A percentile compares a stretch with the other conserved stretches of the same genome.
These are phyloP conservation scores for Lentinus brumalis DNA, from an alignment of 768 basidiomycete species.

Conservation along the genomic window DNA sequence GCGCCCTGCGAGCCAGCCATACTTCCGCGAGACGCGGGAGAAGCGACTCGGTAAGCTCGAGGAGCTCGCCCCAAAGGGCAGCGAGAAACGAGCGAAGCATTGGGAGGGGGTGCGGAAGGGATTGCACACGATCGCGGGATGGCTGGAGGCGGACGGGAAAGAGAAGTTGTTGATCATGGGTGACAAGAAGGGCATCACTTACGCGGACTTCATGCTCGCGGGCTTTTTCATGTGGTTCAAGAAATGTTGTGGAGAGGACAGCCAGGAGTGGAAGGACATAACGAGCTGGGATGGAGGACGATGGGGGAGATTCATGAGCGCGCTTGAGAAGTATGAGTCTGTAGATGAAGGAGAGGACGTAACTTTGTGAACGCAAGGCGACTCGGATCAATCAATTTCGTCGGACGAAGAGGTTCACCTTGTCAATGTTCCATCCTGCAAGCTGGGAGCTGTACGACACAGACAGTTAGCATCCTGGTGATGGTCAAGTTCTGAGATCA, in stretches of 20 bases:
- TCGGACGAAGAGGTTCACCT: too few species aligned
- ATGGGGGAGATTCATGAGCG: constrained; percentile 38
- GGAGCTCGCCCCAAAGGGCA: constrained; percentile 29
- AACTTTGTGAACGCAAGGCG: too few species aligned
- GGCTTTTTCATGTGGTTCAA: constrained; percentile 39
- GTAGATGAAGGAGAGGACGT: constrained; percentile 5
- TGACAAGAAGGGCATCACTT: constrained; percentile 30
- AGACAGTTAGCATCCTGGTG: too few species aligned
- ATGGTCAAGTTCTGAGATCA: too few species aligned
- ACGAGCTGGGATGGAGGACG: constrained; percentile 40
- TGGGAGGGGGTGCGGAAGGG: constrained; percentile 33
- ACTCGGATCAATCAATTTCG: too few species aligned
- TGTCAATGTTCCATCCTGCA: too few species aligned
- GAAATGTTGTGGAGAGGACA: constrained; percentile 27
- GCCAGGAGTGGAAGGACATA: constrained; percentile 36
- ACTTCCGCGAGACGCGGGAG: constrained; percentile 39
- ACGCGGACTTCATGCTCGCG: constrained; percentile 40
- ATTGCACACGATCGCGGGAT: constrained; percentile 29
- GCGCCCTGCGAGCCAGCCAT: constrained; percentile 20
- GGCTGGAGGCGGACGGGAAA: constrained; percentile 34
- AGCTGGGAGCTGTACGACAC: too few species aligned
- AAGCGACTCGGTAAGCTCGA: constrained; percentile 35
- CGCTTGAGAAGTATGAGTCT: constrained; percentile 35
- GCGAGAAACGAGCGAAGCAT: constrained; percentile 29
- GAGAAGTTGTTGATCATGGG: constrained; percentile 37